Base-by-base conservation (phyloP, 2,329 filamentous ascomycete genomes). In the Talaromyces marneffei region DNA sequence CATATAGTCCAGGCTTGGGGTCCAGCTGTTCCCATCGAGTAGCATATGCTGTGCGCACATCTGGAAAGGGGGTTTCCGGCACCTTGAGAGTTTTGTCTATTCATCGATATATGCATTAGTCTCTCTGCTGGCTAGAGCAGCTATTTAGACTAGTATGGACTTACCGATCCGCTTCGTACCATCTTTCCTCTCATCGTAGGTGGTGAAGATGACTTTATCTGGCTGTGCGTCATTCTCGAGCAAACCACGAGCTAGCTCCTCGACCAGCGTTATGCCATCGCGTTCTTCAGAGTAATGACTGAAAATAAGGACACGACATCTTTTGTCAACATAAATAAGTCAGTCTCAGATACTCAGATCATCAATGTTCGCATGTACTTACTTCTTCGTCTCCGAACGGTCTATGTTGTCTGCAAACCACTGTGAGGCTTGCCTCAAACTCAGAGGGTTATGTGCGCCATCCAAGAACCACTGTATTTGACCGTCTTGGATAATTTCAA, bases 371-470 rank as follows among this genome's bases (percentile, higher is more conserved):
- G 18, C 9, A 20, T 27, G 7, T 4, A 56, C 59, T 37, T 56
- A 61, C 59, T 56, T 61, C 35, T 10, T 27, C 18, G 42, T 37
- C 20, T 40, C 25, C 3, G 23, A 25, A 29, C 4, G 14, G 5
- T 27, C 18, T 14, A 18, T 31, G 25, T 65, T 66, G 18, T 68
- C 66, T 4, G 68, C 67, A 62, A 74, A 78, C 77, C 77, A 79
- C 46, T 72, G 63, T 10, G 71, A 73, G 14, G 72, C 71, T 59
- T 74, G 66, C 4, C 58, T 63, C 3, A 79, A 63, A 65, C 77
- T 79, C 64, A 79, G 64, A 4, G 73, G 69, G 57, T 79, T 79
- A 62, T 80, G 76, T 1, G 78, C 78, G 10, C 74, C 72, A 62
- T 79, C 77, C 23, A 80, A 61, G 57, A 72, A 78, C 77, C 77